Conservation (phyloP, 2,329 filamentous ascomycete species). For the Aspergillus floridensis region DNA sequence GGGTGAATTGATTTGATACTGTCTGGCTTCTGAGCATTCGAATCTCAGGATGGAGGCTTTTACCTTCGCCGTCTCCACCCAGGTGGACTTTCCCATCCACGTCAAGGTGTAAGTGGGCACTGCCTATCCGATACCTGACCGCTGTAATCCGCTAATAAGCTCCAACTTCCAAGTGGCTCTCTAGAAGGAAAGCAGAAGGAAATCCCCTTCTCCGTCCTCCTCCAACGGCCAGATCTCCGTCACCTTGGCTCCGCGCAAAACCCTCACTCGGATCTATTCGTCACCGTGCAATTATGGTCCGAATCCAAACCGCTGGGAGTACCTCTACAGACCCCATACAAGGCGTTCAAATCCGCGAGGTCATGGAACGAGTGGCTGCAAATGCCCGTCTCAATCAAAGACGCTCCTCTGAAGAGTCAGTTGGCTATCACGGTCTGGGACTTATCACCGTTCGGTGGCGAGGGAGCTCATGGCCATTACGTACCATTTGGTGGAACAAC, state of each 20-base stretch:
- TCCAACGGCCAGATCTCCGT: constrained; percentile 75
- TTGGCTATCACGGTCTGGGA: constrained; percentile 96
- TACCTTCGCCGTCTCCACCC: constrained; percentile 87
- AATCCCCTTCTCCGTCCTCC: constrained; percentile 71
- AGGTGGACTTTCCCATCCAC: constrained; percentile 69
- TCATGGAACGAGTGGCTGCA: constrained; percentile 97
- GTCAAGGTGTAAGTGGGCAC: constrained; percentile 59
- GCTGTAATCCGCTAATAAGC: constrained; percentile 1
- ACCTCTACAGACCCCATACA: constrained; percentile 88
- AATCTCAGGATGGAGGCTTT: constrained; percentile 76
- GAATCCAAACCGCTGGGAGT: constrained; percentile 94
- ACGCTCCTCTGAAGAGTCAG: constrained; percentile 75
- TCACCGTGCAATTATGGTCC: constrained; percentile 90
- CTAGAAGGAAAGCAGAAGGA: constrained; percentile 76
- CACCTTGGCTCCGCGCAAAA: constrained; percentile 85
- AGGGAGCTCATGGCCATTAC: constrained; percentile 69
- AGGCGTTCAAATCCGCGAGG: constrained; percentile 69
- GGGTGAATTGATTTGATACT: not conserved
- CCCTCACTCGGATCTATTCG: constrained; percentile 81
- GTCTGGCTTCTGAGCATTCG: not conserved
- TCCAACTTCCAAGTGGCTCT: constrained; percentile 55
- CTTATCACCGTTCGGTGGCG: constrained; percentile 73
- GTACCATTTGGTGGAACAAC: constrained; percentile 95
- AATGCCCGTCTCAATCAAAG: constrained; percentile 79
- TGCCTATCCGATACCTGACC: not conserved